Conservation (phyloP, 169 alveolate species). For the Plasmodium coatneyi region DNA sequence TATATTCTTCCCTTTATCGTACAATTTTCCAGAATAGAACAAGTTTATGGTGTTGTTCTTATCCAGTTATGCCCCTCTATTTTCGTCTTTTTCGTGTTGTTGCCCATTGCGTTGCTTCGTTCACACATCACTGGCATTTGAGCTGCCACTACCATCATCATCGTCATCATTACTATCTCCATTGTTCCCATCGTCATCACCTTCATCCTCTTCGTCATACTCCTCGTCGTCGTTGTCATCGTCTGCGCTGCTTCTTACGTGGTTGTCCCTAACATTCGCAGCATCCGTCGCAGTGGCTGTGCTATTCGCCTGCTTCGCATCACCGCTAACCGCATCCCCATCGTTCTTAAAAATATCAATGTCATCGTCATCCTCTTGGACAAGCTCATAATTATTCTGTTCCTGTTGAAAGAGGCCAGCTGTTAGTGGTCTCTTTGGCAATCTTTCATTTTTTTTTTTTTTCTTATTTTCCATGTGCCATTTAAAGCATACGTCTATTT, state of each 20-base stretch:
- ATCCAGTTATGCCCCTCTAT: not conserved
- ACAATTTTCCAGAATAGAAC: not conserved
- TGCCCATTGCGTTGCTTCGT: not conserved
- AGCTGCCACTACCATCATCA: not conserved
- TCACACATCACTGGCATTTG: not conserved
- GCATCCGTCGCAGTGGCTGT: not conserved
- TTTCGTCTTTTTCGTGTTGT: not conserved
- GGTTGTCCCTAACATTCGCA: not conserved
- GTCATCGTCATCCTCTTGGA: conserved; percentile 19
- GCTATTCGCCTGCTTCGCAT: not conserved
- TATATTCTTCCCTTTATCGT: conserved; percentile 3
- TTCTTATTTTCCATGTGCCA: conserved; percentile 72
- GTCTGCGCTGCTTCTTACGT: not conserved
- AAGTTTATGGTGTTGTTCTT: not conserved
- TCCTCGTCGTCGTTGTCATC: not conserved
- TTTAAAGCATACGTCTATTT: conserved; percentile 47
- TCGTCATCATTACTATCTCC: not conserved
- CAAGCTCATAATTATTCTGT: not conserved
- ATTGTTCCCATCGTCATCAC: not conserved
- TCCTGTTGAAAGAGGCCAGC: not conserved
- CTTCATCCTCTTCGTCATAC: not conserved
- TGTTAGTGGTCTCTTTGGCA: conserved; percentile 64
- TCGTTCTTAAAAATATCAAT: conserved; percentile 57
- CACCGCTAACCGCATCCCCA: not conserved
- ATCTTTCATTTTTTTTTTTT: conserved; percentile 59